Evolutionary conservation across 495 filamentous ascomycete genomes (phyloP), one percentile per base, ranked within the genome.

Genomic region (Penicillium steckii): DNA sequence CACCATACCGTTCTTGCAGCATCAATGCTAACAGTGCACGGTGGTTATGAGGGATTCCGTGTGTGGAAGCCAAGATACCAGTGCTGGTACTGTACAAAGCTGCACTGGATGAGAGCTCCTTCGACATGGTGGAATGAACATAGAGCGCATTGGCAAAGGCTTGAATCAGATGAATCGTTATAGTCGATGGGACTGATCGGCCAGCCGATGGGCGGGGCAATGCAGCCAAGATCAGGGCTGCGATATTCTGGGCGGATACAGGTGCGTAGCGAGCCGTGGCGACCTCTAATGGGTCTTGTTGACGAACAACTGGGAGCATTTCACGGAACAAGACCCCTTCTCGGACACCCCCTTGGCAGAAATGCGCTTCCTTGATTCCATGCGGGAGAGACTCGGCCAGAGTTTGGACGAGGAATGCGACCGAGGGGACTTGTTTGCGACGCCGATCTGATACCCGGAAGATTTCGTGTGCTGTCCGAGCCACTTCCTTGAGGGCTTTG

Each of bases 401-500:
- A 3, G 84, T 84, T 15, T 86, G 81, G 6, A 97, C 82, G 3
- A 96, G 76, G 21, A 90, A 83, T 0, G 84, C 83, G 22, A 96
- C 89, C 23, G 92, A 91, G 4, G 90, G 89, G 23, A 95, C 88
- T 61, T 96, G 92, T 5, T 76, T 74, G 13, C 88, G 83, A 22
- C 92, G 81, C 8, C 92, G 81, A 55, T 89, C 87, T 0, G 91
- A 95, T 54, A 96, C 85, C 17, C 92, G 86, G 57, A 91, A 92
- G 19, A 91, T 88, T 18, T 67, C 62, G 8, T 76, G 56, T 7
- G 73, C 64, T 1, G 64, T 73, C 12, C 64, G 56, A 26, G 77
- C 79, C 15, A 74, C 73, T 6, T 69, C 64, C 35, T 86, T 71
- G 63, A 91, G 81, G 18, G 75, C 61, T 18, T 75, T 68, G 12